Base-by-base conservation (phyloP, 2,329 filamentous ascomycete species). In the Penicillium nordicum region DNA sequence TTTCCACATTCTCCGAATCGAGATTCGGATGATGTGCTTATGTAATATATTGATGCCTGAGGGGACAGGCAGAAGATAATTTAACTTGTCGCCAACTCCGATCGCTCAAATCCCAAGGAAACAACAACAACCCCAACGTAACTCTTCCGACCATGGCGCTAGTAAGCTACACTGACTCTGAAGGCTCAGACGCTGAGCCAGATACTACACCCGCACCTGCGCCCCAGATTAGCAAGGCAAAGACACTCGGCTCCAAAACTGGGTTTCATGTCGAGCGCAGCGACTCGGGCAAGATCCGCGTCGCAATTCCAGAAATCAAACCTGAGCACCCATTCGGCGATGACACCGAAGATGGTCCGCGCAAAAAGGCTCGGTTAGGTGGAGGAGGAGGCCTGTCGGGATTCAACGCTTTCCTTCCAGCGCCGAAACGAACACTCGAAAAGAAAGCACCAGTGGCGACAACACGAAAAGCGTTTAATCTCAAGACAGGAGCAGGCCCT, bases 321-420 rank as follows among this genome's bases (percentile, higher is more conserved):
- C 66, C 71, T 34, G 71, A 75, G 59, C 69, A 79, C 6, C 8
- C 62, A 1, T 44, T 54, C 16, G 66, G 60, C 30, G 43, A 73
- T 38, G 67, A 74, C 21, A 70, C 81, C 27, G 79, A 79, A 41
- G 73, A 78, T 57, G 78, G 73, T 27, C 87, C 87, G 0, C 80
- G 87, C 1, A 96, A 96, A 71, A 86, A 88, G 57, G 80, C 83
- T 18, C 85, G 85, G 48, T 84, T 83, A 1, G 82, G 80, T n/a
- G 81, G 80, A n/a, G 85, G 86, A 30, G 81, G 86, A 29, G 81
- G 83, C 5, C 92, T 96, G 66, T 83, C 88, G 50, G 89, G 87
- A 2, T 94, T 97, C 78, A 94, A 93, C 71, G 87, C 91, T 2
- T 85, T 96, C 63, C 81, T 97, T 21, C 93, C 93, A 3, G 81